A percentile compares a stretch with the other conserved stretches of the same genome.
Evolutionary conservation across 768 basidiomycete genomes (phyloP).

Genomic region (Sutorius australiensis): DNA sequence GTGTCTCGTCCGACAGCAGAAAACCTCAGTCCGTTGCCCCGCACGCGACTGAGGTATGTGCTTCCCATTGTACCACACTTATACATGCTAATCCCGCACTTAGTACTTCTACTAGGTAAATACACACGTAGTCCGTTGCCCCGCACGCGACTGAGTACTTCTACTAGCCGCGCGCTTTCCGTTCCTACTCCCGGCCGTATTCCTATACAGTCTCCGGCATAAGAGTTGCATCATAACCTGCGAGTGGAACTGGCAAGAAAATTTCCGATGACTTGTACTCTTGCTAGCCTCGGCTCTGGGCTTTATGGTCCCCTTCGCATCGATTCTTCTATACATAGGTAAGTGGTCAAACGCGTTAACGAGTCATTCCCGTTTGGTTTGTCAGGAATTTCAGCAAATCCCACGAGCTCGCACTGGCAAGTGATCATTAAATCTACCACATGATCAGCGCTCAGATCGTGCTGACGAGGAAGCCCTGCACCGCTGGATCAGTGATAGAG

Average conservation of each 20-base stretch:
- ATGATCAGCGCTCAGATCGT: background rate
- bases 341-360: background rate
- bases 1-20: too few relatives aligned
- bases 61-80: too few relatives aligned
- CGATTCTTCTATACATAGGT: background rate
- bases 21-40: too few relatives aligned
- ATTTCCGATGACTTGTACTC: background rate
- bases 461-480: background rate
- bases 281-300: background rate
- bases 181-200: too few relatives aligned
- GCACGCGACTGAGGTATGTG: too few relatives aligned
- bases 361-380: background rate
- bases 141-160: too few relatives aligned
- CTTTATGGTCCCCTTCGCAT: background rate
- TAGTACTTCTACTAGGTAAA: too few relatives aligned
- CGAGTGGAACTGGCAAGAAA: background rate
- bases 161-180: too few relatives aligned
- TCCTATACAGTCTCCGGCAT: background rate
- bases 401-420: background rate
- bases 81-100: too few relatives aligned
- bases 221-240: background rate
- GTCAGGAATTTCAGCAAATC: background rate
- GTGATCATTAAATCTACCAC: background rate
- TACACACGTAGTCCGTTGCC: too few relatives aligned
- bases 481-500: background rate